Base-by-base conservation (phyloP, 495 filamentous ascomycete species). In the Neurospora tetraspora region DNA sequence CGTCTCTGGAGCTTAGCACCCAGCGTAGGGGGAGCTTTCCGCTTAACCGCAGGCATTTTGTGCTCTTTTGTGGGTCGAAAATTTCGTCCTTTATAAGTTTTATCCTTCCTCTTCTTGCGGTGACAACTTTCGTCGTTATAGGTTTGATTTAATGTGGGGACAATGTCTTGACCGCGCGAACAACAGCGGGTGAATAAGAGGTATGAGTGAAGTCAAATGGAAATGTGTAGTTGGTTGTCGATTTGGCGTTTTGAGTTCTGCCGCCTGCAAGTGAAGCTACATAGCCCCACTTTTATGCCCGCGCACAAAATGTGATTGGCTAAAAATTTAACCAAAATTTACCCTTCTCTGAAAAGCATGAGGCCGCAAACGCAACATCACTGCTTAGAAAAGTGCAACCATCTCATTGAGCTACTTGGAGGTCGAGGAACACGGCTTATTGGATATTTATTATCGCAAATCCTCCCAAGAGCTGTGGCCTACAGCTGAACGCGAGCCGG, bases 1-100 rank as follows among this genome's bases (percentile, higher is more conserved):
- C 90, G 84, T 72, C 89, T 84, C 75, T 91, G 86, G 10, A 92
- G 79, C 37, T 80, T 81, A 10, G 39, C 10, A 20, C 71, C 70
- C 34, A 73, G 42, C 20, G 69, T 74, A 47, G 75, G 36, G 6
- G 74, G 53, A 12, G 73, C 75, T 76, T 82, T 82, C 16, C 81
- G 75, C 53, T 82, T 82, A 37, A 71, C 40, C 0, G 79, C 72
- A 38, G 75, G 72, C 81, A 81, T 81, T 7, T 27, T 75, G 23
- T 39, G 23, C 4, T 65, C 6, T 34, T 65, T 18, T 65, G 45
- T 31, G 53, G 12, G 53, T 18, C 53, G 14, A 34, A 27, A 18
- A 16, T 34, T 34, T 34, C 53, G 53, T 65, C 27, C 14, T 65
- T 65, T 65, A 3, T 4, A 34, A 65, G 14, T 65, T 65, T 9